Evolutionary conservation across 179 eudicot species (phyloP), one percentile per base, ranked within the genome.

Genomic region (Drosera spatulata): DNA sequence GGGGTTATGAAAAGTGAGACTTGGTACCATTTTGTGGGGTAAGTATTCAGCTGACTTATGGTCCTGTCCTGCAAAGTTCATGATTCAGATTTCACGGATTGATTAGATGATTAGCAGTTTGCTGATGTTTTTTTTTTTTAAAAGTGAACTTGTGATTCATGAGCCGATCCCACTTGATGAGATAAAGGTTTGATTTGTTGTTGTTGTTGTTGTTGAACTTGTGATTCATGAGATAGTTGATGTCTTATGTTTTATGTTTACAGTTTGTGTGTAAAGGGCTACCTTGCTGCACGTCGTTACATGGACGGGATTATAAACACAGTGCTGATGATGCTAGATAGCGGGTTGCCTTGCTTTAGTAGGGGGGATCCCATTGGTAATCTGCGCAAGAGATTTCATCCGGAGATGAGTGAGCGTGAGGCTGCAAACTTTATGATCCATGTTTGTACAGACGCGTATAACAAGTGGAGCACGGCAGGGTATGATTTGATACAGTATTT

Each of bases 401-500:
- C 99, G 0, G 99, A 94, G 76, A 90, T 94, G 99, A 90, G 79
- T 6, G 97, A 90, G 53, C 86, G 96, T 2, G 97, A 90, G 73
- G 99, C 99, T 0, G 97, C 97, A 43, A 82, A 78, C 66, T 94
- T 86, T 80, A 94, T 94, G 99, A 94, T 94, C 56, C 88, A 82
- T 38, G 85, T 71, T 43, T 94, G 99, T 80, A 82, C 91, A 2
- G 99, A 90, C 69, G 97, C 99, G 50, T 94, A 94, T 65, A 90
- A 94, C 73, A 94, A 94, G 71, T 94, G 99, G 99, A 86, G 96
- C 0, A 94, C 99, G 59, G 97, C 99, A 10, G 99, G 99, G 10
- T 94, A 94, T 60, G 99, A 94, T 83, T 73, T 94, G 68, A 94
- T 94, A 66, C 99, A 94, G 61, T 94, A 94, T 79, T 61, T 90